Percentiles rank a stretch among this genome's conserved stretches.
Evolutionary conservation across 2,329 filamentous ascomycete genomes (phyloP).

Genomic region (Pyrenochaeta sp.): DNA sequence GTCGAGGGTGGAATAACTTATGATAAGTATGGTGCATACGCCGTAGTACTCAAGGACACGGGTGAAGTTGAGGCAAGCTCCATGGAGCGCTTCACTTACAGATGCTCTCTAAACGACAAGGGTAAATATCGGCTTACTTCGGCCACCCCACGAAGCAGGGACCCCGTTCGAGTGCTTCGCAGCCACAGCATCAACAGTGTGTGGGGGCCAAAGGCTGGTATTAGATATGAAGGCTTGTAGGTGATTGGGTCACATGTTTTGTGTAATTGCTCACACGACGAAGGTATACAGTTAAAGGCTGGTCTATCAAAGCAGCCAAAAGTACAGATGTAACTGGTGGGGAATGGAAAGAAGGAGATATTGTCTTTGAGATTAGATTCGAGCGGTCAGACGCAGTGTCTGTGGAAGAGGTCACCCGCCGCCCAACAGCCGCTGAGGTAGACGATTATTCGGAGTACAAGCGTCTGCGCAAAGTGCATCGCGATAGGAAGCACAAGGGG

Average conservation of each 20-base stretch:
- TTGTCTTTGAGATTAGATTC: conserved; percentile 52
- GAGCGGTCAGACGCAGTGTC: conserved; percentile 45
- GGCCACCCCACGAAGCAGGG: conserved; percentile 50
- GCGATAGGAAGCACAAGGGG: conserved; percentile 20
- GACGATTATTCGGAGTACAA: conserved; percentile 61
- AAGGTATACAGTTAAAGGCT: conserved; percentile 47
- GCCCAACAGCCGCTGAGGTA: conserved; percentile 54
- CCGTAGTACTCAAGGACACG: conserved; percentile 52
- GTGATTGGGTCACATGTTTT: conserved; percentile 20
- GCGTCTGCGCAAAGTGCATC: conserved; percentile 42
- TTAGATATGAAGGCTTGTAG: conserved; percentile 60
- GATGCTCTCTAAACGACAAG: conserved; percentile 48
- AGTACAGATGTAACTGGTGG: conserved; percentile 17
- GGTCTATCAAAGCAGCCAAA: conserved; percentile 48
- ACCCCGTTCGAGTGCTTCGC: conserved; percentile 55
- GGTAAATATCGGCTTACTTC: conserved; percentile 56
- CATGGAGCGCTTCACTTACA: conserved; percentile 53
- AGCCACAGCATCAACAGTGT: conserved; percentile 55
- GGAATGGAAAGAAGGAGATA: conserved; percentile 32
- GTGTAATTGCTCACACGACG: not conserved
- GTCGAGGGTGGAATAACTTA: conserved; percentile 54
- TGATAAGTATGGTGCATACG: conserved; percentile 55
- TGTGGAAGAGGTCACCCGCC: conserved; percentile 49
- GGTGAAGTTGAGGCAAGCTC: conserved; percentile 49
- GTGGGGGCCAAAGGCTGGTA: conserved; percentile 56